Evolutionary conservation across 179 eudicot genomes (phyloP).

Genomic region (Silene coronaria): DNA sequence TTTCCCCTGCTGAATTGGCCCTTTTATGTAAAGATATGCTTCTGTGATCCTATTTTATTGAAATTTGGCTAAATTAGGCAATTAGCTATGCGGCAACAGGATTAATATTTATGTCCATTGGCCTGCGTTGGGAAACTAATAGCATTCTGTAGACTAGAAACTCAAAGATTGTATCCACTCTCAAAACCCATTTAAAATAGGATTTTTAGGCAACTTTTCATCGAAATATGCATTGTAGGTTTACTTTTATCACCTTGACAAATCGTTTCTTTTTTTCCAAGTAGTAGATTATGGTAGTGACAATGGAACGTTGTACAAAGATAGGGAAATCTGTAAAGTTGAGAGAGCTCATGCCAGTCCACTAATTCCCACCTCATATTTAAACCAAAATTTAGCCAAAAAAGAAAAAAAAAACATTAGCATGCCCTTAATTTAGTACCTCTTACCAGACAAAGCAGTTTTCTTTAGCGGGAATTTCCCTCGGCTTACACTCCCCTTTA

Average conservation of each 20-base stretch:
- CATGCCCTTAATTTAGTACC: background rate
- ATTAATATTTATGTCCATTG: background rate
- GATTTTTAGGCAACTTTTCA: background rate
- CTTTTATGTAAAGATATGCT: background rate
- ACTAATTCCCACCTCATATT: background rate
- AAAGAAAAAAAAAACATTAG: background rate
- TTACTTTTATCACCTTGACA: background rate
- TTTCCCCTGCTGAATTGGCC: background rate
- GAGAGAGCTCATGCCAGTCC: no score
- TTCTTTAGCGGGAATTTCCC: background rate
- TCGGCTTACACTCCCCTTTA: background rate
- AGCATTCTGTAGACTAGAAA: background rate
- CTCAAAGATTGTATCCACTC: background rate
- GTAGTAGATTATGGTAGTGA: background rate
- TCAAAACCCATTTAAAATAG: no score
- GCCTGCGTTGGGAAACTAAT: no score
- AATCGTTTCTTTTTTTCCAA: background rate
- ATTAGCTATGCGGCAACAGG: background rate
- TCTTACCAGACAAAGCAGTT: background rate
- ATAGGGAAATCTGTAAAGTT: background rate
- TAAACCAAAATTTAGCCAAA: background rate
- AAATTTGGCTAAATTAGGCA: background rate
- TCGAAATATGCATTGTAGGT: no score
- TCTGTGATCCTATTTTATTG: background rate
- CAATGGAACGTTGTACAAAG: background rate